Evolutionary conservation across 805 yeast species (phyloP).

Genomic region (Hanseniaspora taiwanica): DNA sequence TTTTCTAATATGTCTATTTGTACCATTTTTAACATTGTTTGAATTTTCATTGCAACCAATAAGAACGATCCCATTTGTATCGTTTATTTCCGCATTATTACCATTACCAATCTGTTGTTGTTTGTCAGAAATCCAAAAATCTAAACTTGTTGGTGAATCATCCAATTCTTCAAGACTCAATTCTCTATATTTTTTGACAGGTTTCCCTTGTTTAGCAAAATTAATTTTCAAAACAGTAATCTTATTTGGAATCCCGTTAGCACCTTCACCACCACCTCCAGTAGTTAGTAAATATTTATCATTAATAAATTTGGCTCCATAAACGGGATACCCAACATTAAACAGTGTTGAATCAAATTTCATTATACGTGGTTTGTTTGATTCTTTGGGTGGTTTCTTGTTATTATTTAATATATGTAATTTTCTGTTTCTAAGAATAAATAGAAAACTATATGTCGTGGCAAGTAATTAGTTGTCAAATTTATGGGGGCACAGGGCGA

Average conservation of each 20-base stretch:
- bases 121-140: constrained; percentile 19
- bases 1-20: constrained; percentile 62
- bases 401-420: no score
- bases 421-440: no score
- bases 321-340: constrained; percentile 59
- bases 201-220: constrained; percentile 32
- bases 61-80: constrained; percentile 34
- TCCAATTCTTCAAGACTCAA: constrained; percentile 47
- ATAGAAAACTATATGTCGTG: no score
- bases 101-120: background rate
- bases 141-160: constrained; percentile 83
- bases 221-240: constrained; percentile 51
- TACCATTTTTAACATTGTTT: constrained; percentile 41
- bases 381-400: background rate
- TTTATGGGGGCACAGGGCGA: no score
- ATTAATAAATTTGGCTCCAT: constrained; percentile 59
- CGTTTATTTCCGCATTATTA: background rate
- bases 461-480: no score
- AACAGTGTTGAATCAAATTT: constrained; percentile 14
- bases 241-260: constrained; percentile 78
- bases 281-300: constrained; percentile 51
- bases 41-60: constrained; percentile 68
- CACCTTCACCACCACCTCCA: constrained; percentile 96
- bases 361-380: constrained; percentile 13
- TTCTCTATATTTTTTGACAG: constrained; percentile 49